Percentiles rank a stretch among this genome's conserved stretches.
Evolutionary conservation across 2,329 filamentous ascomycete species (phyloP).

Genomic region (Pseudogymnoascus sp.): DNA sequence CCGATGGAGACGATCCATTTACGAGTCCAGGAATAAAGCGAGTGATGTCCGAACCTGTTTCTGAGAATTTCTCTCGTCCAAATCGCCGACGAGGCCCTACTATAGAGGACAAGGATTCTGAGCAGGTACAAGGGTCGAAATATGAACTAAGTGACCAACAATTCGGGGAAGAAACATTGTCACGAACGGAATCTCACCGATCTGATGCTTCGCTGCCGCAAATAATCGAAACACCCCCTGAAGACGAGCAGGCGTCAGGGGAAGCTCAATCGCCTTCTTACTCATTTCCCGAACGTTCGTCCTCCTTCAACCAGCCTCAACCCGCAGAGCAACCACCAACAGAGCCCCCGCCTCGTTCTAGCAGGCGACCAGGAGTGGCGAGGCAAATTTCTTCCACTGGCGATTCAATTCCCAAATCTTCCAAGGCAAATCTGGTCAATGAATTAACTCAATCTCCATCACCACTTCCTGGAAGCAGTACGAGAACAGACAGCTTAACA

Average conservation of each 20-base stretch:
- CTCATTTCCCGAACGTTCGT: constrained; percentile 47
- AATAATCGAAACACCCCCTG: constrained; percentile 58
- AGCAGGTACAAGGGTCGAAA: not conserved
- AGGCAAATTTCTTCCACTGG: constrained; percentile 25
- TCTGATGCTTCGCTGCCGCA: constrained; percentile 38
- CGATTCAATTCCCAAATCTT: constrained; percentile 20
- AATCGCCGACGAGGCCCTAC: constrained; percentile 20
- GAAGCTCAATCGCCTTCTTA: constrained; percentile 19
- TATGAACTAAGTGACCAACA: not conserved
- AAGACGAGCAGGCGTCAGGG: constrained; percentile 33
- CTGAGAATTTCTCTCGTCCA: constrained; percentile 58
- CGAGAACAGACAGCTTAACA: constrained; percentile 68
- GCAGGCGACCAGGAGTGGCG: constrained; percentile 33
- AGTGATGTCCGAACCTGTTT: constrained; percentile 63
- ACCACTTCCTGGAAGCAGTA: constrained; percentile 61
- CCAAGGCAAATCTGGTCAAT: constrained; percentile 32
- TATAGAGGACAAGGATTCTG: not conserved
- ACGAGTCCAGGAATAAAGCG: constrained; percentile 38
- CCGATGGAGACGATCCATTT: constrained; percentile 49
- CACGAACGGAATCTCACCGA: constrained; percentile 2
- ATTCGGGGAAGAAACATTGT: constrained; percentile 1
- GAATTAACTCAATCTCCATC: constrained; percentile 61
- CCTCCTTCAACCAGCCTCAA: constrained; percentile 39
- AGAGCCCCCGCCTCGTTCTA: constrained; percentile 43
- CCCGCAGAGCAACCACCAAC: constrained; percentile 28